phyloP scores from a whole-genome alignment of 345 rosid species.

The Brassica juncea region DNA sequence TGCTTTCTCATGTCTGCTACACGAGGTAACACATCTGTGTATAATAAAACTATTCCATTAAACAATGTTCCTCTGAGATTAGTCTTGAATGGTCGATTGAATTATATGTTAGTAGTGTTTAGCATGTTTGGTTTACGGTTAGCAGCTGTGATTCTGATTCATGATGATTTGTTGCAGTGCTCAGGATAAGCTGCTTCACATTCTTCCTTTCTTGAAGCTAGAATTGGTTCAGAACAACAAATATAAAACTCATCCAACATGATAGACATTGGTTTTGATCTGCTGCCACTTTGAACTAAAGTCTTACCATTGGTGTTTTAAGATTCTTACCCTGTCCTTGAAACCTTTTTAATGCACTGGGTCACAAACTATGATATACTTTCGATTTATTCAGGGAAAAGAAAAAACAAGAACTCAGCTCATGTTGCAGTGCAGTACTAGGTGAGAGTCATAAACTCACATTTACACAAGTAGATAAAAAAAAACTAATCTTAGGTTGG shows the following conservation, averaged over 20 bases:
- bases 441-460: conserved; percentile 20
- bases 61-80: not conserved
- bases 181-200: not conserved
- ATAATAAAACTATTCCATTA: not conserved
- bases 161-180: not conserved
- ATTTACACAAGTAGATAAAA: conserved; percentile 15
- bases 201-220: not conserved
- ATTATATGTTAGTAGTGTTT: not conserved
- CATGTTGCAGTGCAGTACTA: not conserved
- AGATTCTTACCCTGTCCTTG: conserved; percentile 1
- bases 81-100: not conserved
- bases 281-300: not conserved
- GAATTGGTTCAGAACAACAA: not conserved
- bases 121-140: not conserved
- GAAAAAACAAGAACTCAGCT: not conserved
- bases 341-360: conserved; percentile 37
- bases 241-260: not conserved
- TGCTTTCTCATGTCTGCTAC: not conserved
- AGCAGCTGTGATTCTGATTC: not conserved
- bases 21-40: not conserved
- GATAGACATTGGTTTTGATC: not conserved
- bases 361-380: conserved; percentile 71
- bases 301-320: not conserved
- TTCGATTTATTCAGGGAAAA: conserved; percentile 1
- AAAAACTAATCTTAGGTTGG: conserved; percentile 12